Base-by-base conservation (phyloP, 805 yeast species). In the Wickerhamomyces bovis region DNA sequence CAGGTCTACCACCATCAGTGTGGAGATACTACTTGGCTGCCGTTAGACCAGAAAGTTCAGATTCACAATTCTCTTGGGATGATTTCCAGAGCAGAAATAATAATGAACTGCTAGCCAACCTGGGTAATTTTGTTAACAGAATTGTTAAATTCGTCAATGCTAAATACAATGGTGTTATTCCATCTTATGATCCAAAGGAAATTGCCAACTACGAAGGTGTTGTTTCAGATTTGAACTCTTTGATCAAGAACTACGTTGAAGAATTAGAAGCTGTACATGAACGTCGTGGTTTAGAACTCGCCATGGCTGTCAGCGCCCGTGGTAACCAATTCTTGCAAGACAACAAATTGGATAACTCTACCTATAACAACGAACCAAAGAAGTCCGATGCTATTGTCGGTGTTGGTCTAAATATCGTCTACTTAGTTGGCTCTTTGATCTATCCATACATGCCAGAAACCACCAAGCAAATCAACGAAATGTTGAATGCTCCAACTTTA, bases 281-380 rank as follows among this genome's bases (percentile, higher is more conserved):
- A 61, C 84, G 97, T 68, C 84, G 81, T 62, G 98, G 97, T 64
- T 74, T 92, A 53, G 98, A 90, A 66, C 67, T 81, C 35, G 96
- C 96, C 51, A 89, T 94, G 97, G 75, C 86, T 28, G 72, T 94
- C 47, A 85, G 96, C 48, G 80, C 95, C 19, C 81, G 96, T 59
- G 99, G 99, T 68, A 94, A 94, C 70, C 85, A 76, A 66, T 94
- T 92, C 76, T 77, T 94, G 65, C 99, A 94, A 71, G 99, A 92
- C 44, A 89, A 90, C 72, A 90, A 90, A 70, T 77, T 94, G 59
- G 98, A 92, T 68, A 94, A 94, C 75, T 73, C 86, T 10, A 73
- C 90, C 54, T 88, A 81, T 67, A 78, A 80, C 46, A 80, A 88
- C 60, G 64, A 69, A 42, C 95, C 97, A 39, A 87, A 77, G 30